Evolutionary conservation across 805 yeast species (phyloP), one percentile per base, ranked within the genome.

Genomic region (Saturnispora serradocipensis): DNA sequence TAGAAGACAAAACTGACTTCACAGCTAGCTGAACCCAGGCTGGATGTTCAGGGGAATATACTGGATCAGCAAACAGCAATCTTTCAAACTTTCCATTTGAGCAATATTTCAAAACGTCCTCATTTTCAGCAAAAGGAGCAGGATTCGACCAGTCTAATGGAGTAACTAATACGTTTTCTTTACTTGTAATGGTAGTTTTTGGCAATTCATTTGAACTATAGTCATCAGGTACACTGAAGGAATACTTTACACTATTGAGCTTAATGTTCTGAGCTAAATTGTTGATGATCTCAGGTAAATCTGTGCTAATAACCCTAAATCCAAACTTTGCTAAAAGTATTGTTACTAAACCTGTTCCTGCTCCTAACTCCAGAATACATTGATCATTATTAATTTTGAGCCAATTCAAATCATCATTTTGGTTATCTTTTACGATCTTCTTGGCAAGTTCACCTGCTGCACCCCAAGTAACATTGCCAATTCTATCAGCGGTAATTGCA

Each of bases 391-490:
- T 32, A 4, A 43, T 43, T 2, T 20, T 6, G 1, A 42, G 20
- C 45, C 50, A 36, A 9, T 40, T 20, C 13, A 43, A 42, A 20
- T 18, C 25, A 15, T 27, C 5, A 2, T 49, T 35, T 9, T 46
- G 25, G 1, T 54, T 46, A n/a, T 56, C 42, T 9, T 63, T 58
- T 5, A 74, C 64, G 3, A 88, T 63, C 25, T 85, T 66, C 34
- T 75, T 69, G 3, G 93, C 76, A 24, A 93, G 68, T 5, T 88
- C 74, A 25, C 86, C 68, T 0, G 97, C 81, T 0, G 97, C 86
- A 0, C 98, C 99, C 99, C 99, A 91, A 0, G 99, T 91, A 56
- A 91, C 88, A 64, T 88, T 73, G 0, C 99, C 99, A 22, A 93
- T 69, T 55, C 84, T 86, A 66, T 93, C 99, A 38, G 81, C 78